These are phyloP conservation scores for Aspergillus neoniger DNA, from an alignment of 2,329 filamentous ascomycete species.

Conservation along the genomic window DNA sequence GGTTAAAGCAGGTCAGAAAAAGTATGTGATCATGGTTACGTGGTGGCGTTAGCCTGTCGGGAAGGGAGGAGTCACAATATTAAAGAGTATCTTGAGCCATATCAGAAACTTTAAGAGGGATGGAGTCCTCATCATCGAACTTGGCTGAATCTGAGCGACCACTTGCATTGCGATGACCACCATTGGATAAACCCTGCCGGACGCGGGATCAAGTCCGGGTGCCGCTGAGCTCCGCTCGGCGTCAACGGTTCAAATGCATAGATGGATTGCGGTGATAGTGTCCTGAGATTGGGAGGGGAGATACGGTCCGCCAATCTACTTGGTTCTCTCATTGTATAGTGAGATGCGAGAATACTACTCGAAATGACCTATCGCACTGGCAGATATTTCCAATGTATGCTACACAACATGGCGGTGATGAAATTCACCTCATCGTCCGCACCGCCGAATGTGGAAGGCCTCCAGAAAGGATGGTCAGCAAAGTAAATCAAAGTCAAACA, in stretches of 20 bases:
- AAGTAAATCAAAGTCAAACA: constrained; percentile 12
- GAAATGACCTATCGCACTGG: not conserved
- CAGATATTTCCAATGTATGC: not conserved
- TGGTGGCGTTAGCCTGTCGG: constrained; percentile 3
- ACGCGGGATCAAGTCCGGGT: constrained; percentile 4
- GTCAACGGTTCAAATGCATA: constrained; percentile 18
- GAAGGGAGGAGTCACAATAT: constrained; percentile 1
- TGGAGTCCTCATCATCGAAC: not conserved
- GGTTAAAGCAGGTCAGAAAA: constrained; percentile 4
- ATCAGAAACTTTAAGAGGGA: not conserved
- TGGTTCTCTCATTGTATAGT: not conserved
- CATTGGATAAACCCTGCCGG: constrained; percentile 5
- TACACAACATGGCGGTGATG: not conserved
- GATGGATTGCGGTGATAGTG: not conserved
- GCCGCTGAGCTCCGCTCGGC: constrained; percentile 3
- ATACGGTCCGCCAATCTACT: not conserved
- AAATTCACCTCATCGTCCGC: not conserved
- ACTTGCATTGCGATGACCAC: not conserved
- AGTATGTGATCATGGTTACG: constrained; percentile 10
- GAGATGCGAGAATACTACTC: not conserved
- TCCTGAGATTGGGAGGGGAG: constrained; percentile 1
- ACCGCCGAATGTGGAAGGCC: not conserved
- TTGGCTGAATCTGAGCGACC: not conserved
- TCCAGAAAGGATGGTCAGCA: constrained; percentile 4
- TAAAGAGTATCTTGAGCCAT: not conserved